Base-by-base conservation (phyloP, 139 green algal species). In the Chlorella sp. region DNA sequence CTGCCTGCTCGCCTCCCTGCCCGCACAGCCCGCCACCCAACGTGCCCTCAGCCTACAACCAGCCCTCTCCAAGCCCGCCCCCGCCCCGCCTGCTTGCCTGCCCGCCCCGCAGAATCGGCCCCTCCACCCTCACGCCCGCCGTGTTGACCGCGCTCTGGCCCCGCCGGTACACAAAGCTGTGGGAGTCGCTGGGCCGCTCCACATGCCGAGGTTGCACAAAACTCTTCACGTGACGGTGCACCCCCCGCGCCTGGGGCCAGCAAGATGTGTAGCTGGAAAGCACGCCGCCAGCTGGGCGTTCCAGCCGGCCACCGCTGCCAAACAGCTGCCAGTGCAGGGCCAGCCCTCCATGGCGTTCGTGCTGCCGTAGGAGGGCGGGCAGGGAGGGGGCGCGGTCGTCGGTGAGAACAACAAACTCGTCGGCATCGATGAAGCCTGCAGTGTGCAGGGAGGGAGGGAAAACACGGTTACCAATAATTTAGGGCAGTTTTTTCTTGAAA, bases 191-290 rank as follows among this genome's bases (percentile, higher is more conserved):
- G 21, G 21, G 42, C 26, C 26, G 28, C 34, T 34, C 37, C 11
- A 39, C 64, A 36, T 24, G 36, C 36, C n/a, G 61, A 21, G 64
- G 36, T 66, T 79, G 61, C 66, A 79, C 64, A 81, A 88, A 79
- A 37, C 21, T 81, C 83, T 88, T 88, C 57, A 39, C 40, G 16
- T 66, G 57, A 32, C 57, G 30, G 53, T 73, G 57, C 26, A 48
- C 15, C 30, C 57, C 32, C 28, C 22, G 14, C 14, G 12, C 48
- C 32, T 30, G 21, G 5, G 40, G 57, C 32, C 81, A 81, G 83
- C 83, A 88, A 1, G 37, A 61, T 15, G 64, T 88, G 83, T 88
- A 88, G 83, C 83, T 88, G 36, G 61, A 34, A 34, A 88, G 83
- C 37, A 88, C 83, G 15, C 83, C 83, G 11, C 64, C 53, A 3